Evolutionary conservation across 1,284 basidiomycete genomes (phyloP).

Genomic region (Naganishia sp.): DNA sequence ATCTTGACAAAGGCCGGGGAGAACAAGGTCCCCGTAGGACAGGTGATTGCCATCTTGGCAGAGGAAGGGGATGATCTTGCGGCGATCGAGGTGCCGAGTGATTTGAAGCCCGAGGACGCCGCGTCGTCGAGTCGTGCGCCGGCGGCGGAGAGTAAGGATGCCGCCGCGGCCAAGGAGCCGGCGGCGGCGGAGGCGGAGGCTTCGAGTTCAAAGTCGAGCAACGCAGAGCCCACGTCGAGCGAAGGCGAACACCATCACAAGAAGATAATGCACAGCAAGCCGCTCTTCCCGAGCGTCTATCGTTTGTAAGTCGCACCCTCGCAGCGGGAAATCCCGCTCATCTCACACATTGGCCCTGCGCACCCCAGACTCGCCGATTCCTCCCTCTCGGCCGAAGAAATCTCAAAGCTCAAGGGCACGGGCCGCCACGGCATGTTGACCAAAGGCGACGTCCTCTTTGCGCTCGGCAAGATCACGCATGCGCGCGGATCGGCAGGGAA

Average conservation of each 20-base stretch:
- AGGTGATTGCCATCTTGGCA: constrained; percentile 85
- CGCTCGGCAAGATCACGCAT: constrained; percentile 64
- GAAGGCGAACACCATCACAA: constrained; percentile 38
- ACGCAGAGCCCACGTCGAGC: neutral
- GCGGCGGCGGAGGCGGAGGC: constrained; percentile 22
- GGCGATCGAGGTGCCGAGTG: constrained; percentile 66
- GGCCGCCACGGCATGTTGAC: constrained; percentile 86
- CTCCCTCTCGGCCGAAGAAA: constrained; percentile 50
- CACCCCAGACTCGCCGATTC: constrained; percentile 51
- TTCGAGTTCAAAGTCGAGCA: neutral
- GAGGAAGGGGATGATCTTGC: constrained; percentile 95
- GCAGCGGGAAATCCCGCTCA: constrained; percentile 26
- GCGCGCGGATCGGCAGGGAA: constrained; percentile 76
- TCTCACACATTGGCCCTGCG: constrained; percentile 27
- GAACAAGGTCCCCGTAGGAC: constrained; percentile 71
- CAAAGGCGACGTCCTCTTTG: constrained; percentile 82
- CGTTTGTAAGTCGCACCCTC: constrained; percentile 46
- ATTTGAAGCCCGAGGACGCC: constrained; percentile 22
- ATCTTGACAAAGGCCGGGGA: constrained; percentile 65
- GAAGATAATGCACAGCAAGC: constrained; percentile 44
- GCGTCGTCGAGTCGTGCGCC: constrained; percentile 5
- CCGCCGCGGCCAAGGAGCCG: too few species aligned
- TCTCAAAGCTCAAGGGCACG: constrained; percentile 61
- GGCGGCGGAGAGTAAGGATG: constrained; percentile 1
- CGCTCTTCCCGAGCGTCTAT: constrained; percentile 50